Conservation (phyloP, 2,329 filamentous ascomycete genomes). For the Pseudogymnoascus sp. region DNA sequence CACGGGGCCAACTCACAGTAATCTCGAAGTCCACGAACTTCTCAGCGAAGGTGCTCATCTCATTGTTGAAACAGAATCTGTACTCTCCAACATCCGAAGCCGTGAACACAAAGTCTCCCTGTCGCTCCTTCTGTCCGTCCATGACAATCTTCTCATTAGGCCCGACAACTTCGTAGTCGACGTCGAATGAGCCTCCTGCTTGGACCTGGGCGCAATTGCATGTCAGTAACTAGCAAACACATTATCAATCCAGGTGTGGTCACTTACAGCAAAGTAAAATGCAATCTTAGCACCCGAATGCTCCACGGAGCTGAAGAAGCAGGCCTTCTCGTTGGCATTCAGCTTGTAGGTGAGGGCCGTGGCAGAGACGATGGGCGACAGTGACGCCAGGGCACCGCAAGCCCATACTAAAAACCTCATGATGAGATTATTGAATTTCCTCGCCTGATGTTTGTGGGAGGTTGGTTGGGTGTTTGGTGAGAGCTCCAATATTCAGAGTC, state of each 20-base stretch:
- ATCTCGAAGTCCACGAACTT: conserved; percentile 99
- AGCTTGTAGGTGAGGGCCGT: conserved; percentile 95
- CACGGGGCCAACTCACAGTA: conserved; percentile 50
- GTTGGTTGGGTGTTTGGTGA: not conserved
- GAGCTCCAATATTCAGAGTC: not conserved
- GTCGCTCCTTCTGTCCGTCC: conserved; percentile 81
- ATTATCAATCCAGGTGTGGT: not conserved
- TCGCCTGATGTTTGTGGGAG: conserved; percentile 3
- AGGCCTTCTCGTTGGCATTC: conserved; percentile 83
- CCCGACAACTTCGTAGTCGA: conserved; percentile 83
- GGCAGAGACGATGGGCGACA: conserved; percentile 65
- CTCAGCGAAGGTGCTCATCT: conserved; percentile 96
- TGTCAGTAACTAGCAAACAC: conserved; percentile 8
- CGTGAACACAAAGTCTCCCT: conserved; percentile 97
- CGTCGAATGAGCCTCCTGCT: conserved; percentile 95
- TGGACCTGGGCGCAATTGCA: conserved; percentile 59
- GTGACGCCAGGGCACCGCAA: conserved; percentile 62
- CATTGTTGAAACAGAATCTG: conserved; percentile 96
- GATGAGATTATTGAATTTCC: conserved; percentile 21
- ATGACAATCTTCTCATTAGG: conserved; percentile 75
- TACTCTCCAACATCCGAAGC: conserved; percentile 84
- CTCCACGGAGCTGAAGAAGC: conserved; percentile 80
- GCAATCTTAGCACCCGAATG: conserved; percentile 80
- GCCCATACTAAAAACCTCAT: conserved; percentile 61
- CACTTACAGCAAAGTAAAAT: conserved; percentile 92